phyloP scores from a whole-genome alignment of 2,329 filamentous ascomycete genomes.

The Sarocladiaceae sp. region DNA sequence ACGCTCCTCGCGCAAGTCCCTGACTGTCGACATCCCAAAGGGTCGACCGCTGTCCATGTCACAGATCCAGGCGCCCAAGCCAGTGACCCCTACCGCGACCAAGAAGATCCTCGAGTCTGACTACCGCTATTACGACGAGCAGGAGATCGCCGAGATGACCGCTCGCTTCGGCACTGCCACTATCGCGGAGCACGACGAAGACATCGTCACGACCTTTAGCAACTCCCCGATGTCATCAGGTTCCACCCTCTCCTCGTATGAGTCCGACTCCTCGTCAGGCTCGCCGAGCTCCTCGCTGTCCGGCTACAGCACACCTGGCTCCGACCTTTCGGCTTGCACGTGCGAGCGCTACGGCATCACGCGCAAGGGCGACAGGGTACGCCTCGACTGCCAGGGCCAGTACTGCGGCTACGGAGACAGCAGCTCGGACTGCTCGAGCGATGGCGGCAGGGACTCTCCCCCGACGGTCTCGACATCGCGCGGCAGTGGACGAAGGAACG shows the following conservation, averaged over 20 bases:
- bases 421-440: constrained; percentile 59
- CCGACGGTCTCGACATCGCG: constrained; percentile 34
- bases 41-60: constrained; percentile 83
- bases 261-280: constrained; percentile 57
- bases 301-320: constrained; percentile 72
- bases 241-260: constrained; percentile 64
- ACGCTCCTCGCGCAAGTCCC: constrained; percentile 39
- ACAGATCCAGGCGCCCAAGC: constrained; percentile 86
- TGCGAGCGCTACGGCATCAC: constrained; percentile 98
- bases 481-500: constrained; percentile 55
- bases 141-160: constrained; percentile 72
- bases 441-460: constrained; percentile 43
- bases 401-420: constrained; percentile 79
- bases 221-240: constrained; percentile 58
- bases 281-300: constrained; percentile 67
- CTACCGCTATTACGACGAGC: constrained; percentile 72
- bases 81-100: constrained; percentile 79
- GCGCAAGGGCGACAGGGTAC: constrained; percentile 84
- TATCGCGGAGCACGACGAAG: constrained; percentile 45
- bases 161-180: constrained; percentile 61
- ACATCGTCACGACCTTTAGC: constrained; percentile 49
- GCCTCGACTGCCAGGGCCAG: constrained; percentile 87
- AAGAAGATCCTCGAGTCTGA: constrained; percentile 78
- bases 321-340: constrained; percentile 73
- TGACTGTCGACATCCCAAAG: constrained; percentile 68